These are phyloP conservation scores for Areca catechu DNA, from an alignment of 176 grass and related monocot species.

Conservation along the genomic window DNA sequence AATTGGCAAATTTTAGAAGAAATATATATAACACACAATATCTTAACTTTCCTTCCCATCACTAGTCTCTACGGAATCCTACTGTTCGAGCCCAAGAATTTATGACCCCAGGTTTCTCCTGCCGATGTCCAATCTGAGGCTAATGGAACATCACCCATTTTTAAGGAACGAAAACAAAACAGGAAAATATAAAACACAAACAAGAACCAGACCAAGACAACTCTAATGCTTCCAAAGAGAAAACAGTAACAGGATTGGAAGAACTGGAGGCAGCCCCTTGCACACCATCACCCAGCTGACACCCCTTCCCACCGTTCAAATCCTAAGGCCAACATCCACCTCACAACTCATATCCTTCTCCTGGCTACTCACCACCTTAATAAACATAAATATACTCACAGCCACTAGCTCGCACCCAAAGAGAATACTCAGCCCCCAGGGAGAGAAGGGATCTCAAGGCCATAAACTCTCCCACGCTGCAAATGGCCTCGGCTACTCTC, in stretches of 20 bases:
- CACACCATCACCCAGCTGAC: conserved; percentile 11
- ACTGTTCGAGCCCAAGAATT: too few relatives aligned
- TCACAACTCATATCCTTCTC: conserved; percentile 76
- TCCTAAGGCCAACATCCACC: conserved; percentile 47
- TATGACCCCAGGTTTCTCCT: too few relatives aligned
- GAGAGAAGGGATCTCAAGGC: conserved; percentile 27
- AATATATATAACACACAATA: too few relatives aligned
- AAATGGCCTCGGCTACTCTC: conserved; percentile 89
- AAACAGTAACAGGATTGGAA: neutral
- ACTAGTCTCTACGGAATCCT: too few relatives aligned
- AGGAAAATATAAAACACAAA: too few relatives aligned
- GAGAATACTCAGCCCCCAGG: conserved; percentile 17
- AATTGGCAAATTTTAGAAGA: too few relatives aligned
- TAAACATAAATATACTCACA: conserved; percentile 43
- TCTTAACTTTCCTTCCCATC: too few relatives aligned
- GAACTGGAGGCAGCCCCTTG: neutral
- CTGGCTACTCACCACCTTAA: conserved; percentile 22
- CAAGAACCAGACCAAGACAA: too few relatives aligned
- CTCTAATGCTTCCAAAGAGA: too few relatives aligned
- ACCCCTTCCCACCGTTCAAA: conserved; percentile 55
- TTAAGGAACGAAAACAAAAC: too few relatives aligned
- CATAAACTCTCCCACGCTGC: conserved; percentile 1
- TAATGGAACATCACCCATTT: too few relatives aligned
- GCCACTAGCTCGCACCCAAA: conserved; percentile 37
- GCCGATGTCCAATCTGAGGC: too few relatives aligned